A percentile compares a stretch with the other conserved stretches of the same genome.
Conservation (phyloP, 805 yeast species). For the Ogataea trehaloabstinens region DNA sequence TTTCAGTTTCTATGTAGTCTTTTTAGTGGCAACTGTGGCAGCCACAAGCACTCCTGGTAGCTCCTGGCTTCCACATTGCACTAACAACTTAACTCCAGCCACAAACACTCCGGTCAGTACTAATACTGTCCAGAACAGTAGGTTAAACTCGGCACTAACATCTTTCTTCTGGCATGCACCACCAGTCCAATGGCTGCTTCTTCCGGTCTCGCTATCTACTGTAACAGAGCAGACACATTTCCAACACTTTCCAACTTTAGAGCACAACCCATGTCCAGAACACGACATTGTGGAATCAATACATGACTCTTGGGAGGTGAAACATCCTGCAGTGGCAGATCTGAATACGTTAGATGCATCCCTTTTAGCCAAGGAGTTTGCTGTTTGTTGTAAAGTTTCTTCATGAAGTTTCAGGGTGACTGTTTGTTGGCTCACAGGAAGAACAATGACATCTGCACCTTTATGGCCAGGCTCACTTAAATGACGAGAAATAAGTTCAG, state of each 20-base stretch:
- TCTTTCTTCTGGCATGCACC: slow-evolving; percentile 65
- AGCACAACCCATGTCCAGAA: slow-evolving; percentile 53
- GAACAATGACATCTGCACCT: slow-evolving; percentile 32
- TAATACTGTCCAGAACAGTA: slow-evolving; percentile 65
- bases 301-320: slow-evolving; percentile 45
- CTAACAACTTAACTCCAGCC: slow-evolving; percentile 52
- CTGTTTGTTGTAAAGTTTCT: slow-evolving; percentile 3
- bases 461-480: slow-evolving; percentile 12
- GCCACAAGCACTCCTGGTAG: slow-evolving; percentile 70
- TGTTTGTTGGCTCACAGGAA: slow-evolving; percentile 30
- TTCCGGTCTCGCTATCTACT: slow-evolving; percentile 37
- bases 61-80: slow-evolving; percentile 54
- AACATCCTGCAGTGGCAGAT: slow-evolving; percentile 29
- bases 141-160: slow-evolving; percentile 61
- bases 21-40: slow-evolving; percentile 46
- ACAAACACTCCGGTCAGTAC: slow-evolving; percentile 45
- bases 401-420: slow-evolving; percentile 18
- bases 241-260: slow-evolving; percentile 44
- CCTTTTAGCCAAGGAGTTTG: slow-evolving; percentile 21
- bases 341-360: slow-evolving; percentile 16
- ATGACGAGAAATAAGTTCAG: slow-evolving; percentile 27
- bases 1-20: slow-evolving; percentile 18
- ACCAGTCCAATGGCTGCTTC: slow-evolving; percentile 57
- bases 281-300: slow-evolving; percentile 46
- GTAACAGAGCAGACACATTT: slow-evolving; percentile 50